phyloP scores from a whole-genome alignment of 306 rosid species.

The Psophocarpus tetragonolobus region DNA sequence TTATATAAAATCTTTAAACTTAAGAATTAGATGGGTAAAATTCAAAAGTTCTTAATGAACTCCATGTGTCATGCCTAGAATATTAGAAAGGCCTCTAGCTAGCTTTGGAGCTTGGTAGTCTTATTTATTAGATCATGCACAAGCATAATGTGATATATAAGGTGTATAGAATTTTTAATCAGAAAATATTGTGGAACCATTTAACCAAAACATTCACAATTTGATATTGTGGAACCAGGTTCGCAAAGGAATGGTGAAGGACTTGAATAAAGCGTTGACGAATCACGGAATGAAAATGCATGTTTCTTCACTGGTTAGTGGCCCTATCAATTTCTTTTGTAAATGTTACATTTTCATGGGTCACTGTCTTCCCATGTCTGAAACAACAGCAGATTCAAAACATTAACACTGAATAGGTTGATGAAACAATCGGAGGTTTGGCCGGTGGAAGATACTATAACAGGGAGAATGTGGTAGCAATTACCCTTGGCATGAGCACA shows the following conservation, averaged over 20 bases:
- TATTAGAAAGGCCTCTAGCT: no score
- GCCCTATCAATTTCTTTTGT: not conserved
- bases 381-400: constrained; percentile 9
- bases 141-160: no score
- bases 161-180: no score
- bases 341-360: not conserved
- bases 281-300: constrained; percentile 54
- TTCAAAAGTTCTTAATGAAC: no score
- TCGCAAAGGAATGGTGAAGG: constrained; percentile 50
- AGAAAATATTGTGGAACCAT: not conserved
- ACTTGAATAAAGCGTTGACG: constrained; percentile 51
- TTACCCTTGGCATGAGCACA: constrained; percentile 62
- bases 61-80: no score
- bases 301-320: constrained; percentile 53
- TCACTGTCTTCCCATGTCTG: constrained; percentile 5
- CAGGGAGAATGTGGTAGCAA: constrained; percentile 59
- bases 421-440: constrained; percentile 67
- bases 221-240: constrained; percentile 46
- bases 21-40: no score
- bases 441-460: constrained; percentile 77
- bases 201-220: not conserved
- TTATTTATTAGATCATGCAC: no score
- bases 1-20: no score
- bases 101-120: no score
- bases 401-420: constrained; percentile 51